These are phyloP conservation scores for Lophiostoma macrostomum DNA, from an alignment of 495 filamentous ascomycete species.

Conservation along the genomic window DNA sequence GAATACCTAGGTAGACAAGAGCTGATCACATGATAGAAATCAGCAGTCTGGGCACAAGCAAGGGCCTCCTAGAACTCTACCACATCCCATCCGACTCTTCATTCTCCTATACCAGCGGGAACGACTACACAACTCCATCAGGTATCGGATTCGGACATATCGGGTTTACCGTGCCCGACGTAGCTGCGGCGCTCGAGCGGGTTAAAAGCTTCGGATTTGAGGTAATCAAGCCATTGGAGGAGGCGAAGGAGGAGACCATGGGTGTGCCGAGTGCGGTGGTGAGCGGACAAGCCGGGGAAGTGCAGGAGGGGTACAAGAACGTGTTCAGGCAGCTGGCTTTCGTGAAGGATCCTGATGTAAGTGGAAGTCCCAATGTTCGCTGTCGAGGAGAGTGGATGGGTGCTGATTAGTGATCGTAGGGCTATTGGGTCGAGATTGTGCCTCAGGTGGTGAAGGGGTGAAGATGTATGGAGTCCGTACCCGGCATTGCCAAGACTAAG, in stretches of 20 bases:
- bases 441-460: constrained; percentile 16
- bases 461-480: not conserved
- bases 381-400: not conserved
- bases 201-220: constrained; percentile 16
- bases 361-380: not conserved
- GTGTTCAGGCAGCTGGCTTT: constrained; percentile 24
- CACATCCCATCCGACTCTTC: constrained; percentile 11
- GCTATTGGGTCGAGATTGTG: constrained; percentile 25
- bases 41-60: constrained; percentile 2
- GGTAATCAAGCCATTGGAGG: constrained; percentile 18
- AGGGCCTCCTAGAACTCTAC: constrained; percentile 24
- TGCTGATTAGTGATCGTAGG: constrained; percentile 9
- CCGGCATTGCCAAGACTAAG: not conserved
- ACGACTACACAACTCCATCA: constrained; percentile 8
- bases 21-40: no score
- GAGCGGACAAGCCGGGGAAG: not conserved
- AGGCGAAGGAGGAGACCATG: constrained; percentile 12
- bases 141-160: constrained; percentile 23
- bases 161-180: constrained; percentile 23
- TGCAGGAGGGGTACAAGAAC: constrained; percentile 20
- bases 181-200: constrained; percentile 4
- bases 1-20: not conserved
- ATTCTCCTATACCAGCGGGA: constrained; percentile 4
- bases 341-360: constrained; percentile 27
- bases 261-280: not conserved